A percentile compares a stretch with the other conserved stretches of the same genome.
Conservation (phyloP, 331 rosid species). For the Quercus phellos region DNA sequence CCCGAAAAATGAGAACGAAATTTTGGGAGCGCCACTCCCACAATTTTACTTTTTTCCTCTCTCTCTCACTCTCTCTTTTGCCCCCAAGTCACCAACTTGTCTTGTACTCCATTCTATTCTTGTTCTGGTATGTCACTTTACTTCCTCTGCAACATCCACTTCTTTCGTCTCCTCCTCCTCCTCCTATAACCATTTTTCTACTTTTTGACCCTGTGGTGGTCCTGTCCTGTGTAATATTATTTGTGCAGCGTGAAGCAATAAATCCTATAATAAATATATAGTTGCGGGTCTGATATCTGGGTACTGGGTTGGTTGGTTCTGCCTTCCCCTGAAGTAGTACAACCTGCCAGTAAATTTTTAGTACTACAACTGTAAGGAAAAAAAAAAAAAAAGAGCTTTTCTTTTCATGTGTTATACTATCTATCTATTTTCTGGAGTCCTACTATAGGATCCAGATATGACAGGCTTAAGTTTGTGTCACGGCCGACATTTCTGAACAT, state of each 20-base stretch:
- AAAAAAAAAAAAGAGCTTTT: background rate
- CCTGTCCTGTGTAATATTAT: background rate
- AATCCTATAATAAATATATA: background rate
- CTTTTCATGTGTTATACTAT: background rate
- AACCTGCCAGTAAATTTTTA: background rate
- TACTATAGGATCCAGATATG: background rate
- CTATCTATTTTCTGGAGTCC: background rate
- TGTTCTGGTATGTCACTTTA: background rate
- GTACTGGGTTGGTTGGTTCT: background rate
- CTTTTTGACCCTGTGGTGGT: background rate
- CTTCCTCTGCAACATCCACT: background rate
- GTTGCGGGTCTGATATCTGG: background rate
- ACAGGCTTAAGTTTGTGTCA: background rate
- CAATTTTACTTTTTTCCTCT: background rate
- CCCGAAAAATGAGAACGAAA: conserved; percentile 12
- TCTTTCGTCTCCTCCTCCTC: background rate
- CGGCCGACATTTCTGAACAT: conserved; percentile 3
- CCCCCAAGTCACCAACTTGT: background rate
- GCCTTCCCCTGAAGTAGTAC: background rate
- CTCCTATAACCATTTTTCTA: background rate
- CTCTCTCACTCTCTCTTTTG: background rate
- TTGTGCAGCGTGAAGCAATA: background rate
- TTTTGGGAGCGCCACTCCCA: background rate
- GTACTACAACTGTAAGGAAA: background rate
- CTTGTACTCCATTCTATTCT: background rate